Evolutionary conservation across 176 grass and related monocot genomes (phyloP), one percentile per base, ranked within the genome.

Genomic region (Phoenix dactylifera): DNA sequence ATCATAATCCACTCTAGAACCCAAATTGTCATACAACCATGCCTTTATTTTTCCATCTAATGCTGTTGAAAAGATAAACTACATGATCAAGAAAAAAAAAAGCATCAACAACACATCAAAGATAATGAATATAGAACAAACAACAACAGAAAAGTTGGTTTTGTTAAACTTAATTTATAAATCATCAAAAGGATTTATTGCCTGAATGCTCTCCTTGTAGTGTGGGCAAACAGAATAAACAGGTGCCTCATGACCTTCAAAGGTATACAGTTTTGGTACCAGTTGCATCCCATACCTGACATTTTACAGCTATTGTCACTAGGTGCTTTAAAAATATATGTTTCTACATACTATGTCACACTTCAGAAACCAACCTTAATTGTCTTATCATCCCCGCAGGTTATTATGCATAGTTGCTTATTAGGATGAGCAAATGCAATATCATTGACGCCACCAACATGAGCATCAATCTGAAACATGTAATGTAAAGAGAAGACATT

Each of bases 401-500:
- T 98, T 66, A 98, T 98, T 83, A 98, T 80, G 67, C 78, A 93
- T 15, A 98, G 71, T 52, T 92, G 88, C 76, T 93, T 98, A 77
- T 93, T 98, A 10, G 94, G 94, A 80, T 92, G 82, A 72, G 94
- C 85, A 77, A 98, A 98, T 78, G 88, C 82, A 71, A 98, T 98
- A 71, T 98, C 94, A 62, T 98, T 98, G 64, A 98, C 94, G 71
- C 88, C 88, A 52, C 94, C 94, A 64, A 72, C 64, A 88, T 98
- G 94, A 49, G 94, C 94, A 73, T 98, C 94, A 81, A 98, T 98
- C 94, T 98, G 71, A 15, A 54, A 64, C 35, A 22, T 50, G 56
- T 70, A 58, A 76, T 69, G 28, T 17, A 18, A 80, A 60, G 74
- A 77, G 50, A 39, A 75, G 52, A 23, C 16, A 15, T 57, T 20